Conservation (phyloP, 345 rosid species). For the Citrus glauca region DNA sequence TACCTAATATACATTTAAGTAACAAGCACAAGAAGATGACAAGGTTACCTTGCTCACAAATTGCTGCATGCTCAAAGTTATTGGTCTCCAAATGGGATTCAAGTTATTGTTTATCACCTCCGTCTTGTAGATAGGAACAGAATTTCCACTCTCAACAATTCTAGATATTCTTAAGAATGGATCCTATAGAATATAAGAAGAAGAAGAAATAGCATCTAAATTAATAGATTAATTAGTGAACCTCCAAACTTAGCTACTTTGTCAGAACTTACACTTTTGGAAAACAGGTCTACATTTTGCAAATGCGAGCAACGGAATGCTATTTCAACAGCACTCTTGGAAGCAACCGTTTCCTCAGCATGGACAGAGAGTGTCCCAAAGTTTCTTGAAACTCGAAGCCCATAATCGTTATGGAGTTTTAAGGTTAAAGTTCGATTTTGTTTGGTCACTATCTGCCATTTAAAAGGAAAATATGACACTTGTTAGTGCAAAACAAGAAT, state of each 20-base stretch:
- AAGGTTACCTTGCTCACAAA: slow-evolving; percentile 76
- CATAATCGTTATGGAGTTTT: slow-evolving; percentile 39
- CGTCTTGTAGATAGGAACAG: slow-evolving; percentile 71
- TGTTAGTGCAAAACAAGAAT: background rate
- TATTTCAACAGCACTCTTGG: slow-evolving; percentile 56
- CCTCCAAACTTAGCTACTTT: background rate
- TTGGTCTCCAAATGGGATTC: slow-evolving; percentile 73
- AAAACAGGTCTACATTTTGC: slow-evolving; percentile 72
- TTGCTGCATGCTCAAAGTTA: slow-evolving; percentile 70
- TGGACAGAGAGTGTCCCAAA: slow-evolving; percentile 57
- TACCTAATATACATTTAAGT: background rate
- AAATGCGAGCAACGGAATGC: slow-evolving; percentile 46
- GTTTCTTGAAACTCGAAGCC: slow-evolving; percentile 33
- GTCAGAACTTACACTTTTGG: slow-evolving; percentile 60
- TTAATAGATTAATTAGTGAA: background rate
- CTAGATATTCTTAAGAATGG: slow-evolving; percentile 84
- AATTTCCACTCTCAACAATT: slow-evolving; percentile 48
- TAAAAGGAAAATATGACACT: background rate
- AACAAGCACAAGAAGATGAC: background rate
- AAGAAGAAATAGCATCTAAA: background rate
- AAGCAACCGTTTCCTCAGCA: slow-evolving; percentile 69
- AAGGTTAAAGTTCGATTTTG: slow-evolving; percentile 44
- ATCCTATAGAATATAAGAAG: slow-evolving; percentile 39
- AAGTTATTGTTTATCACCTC: slow-evolving; percentile 68
- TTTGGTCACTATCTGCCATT: slow-evolving; percentile 64